These are phyloP conservation scores for Guadua angustifolia DNA, from an alignment of 176 grass and related monocot genomes.

Conservation along the genomic window DNA sequence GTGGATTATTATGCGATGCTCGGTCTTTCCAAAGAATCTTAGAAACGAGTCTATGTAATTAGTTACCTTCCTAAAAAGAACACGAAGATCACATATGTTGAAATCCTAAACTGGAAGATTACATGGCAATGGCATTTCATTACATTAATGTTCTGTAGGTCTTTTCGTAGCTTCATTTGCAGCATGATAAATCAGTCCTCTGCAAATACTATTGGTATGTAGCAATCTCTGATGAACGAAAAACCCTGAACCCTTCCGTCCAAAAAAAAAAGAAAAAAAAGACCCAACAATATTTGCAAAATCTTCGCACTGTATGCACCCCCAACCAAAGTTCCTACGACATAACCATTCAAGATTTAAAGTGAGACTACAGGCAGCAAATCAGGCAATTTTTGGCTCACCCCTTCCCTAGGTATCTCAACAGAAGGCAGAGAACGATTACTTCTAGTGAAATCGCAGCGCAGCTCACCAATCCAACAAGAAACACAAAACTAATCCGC, in stretches of 20 bases:
- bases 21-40: neutral
- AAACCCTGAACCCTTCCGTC: constrained; percentile 25
- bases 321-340: neutral
- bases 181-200: neutral
- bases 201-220: neutral
- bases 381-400: neutral
- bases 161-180: neutral
- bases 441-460: neutral
- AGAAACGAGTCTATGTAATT: neutral
- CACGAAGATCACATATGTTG: constrained; percentile 1
- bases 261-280: too few species aligned
- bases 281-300: neutral
- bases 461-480: neutral
- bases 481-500: constrained; percentile 3
- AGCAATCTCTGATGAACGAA: neutral
- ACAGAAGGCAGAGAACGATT: neutral
- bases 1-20: neutral
- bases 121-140: neutral
- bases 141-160: neutral
- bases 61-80: neutral
- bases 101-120: constrained; percentile 1
- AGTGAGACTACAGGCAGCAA: neutral
- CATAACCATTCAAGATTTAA: constrained; percentile 1
- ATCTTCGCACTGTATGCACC: neutral
- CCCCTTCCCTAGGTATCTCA: neutral